Evolutionary conservation across 306 rosid genomes (phyloP).

Genomic region (Sphenostylis stenocarpa): DNA sequence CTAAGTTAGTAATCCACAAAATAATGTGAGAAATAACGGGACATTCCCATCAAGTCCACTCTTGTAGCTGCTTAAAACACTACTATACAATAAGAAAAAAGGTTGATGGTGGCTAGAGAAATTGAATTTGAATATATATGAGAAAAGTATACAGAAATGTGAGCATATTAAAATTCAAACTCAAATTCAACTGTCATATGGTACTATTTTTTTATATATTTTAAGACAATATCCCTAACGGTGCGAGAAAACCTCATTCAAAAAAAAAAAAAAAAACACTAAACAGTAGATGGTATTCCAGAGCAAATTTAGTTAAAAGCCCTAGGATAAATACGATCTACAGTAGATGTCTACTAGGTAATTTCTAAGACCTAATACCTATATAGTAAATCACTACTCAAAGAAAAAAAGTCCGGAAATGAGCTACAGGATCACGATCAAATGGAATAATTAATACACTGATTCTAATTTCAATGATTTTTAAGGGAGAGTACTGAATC

Average conservation of each 20-base stretch:
- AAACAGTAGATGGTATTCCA: background rate
- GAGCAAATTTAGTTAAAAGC: background rate
- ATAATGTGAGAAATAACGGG: background rate
- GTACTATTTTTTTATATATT: background rate
- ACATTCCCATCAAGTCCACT: background rate
- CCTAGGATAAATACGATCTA: background rate
- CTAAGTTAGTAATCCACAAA: background rate
- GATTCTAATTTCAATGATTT: background rate
- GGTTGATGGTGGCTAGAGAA: background rate
- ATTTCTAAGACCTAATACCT: background rate
- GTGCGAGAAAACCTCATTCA: background rate
- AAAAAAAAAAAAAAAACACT: no score
- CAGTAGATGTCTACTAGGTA: background rate
- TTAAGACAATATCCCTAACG: background rate
- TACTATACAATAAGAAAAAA: background rate
- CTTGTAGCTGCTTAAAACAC: background rate
- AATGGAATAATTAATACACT: background rate
- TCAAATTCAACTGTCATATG: background rate
- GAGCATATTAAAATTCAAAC: slow-evolving; percentile 4
- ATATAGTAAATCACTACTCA: background rate
- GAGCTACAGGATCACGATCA: background rate
- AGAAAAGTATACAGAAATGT: background rate
- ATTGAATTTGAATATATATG: background rate
- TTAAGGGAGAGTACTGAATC: background rate
- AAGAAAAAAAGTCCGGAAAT: background rate